Evolutionary conservation across 1,284 basidiomycete genomes (phyloP).

Genomic region (Moesziomyces sp.): DNA sequence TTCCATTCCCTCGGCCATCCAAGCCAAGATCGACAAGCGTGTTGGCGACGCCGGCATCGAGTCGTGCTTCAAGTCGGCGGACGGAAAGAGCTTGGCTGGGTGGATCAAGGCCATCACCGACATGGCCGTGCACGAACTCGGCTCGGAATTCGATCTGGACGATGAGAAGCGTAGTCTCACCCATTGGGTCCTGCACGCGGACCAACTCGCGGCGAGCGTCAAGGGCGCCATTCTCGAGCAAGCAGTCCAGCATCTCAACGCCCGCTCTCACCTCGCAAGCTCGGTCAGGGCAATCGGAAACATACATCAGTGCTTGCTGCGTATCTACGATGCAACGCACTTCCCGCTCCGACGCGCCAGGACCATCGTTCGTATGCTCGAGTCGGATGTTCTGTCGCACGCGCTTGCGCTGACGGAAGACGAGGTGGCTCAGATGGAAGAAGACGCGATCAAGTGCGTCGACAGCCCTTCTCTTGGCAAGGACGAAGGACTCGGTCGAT

Average conservation of each 20-base stretch:
- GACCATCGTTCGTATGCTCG: conserved; percentile 32
- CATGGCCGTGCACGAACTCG: conserved; percentile 43
- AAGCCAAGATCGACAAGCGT: conserved; percentile 6
- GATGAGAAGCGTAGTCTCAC: conserved; percentile 22
- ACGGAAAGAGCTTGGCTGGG: conserved; percentile 7
- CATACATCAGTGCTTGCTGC: conserved; percentile 20
- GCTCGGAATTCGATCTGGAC: conserved; percentile 19
- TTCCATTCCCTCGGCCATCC: conserved; percentile 2
- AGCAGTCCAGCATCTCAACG: conserved; percentile 25
- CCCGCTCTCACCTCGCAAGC: conserved; percentile 42
- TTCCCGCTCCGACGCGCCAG: conserved; percentile 51
- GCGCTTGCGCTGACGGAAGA: conserved; percentile 16
- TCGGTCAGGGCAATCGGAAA: conserved; percentile 30
- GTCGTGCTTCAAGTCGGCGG: conserved; percentile 20
- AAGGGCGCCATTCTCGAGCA: conserved; percentile 49
- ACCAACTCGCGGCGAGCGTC: conserved; percentile 1
- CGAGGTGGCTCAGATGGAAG: conserved; percentile 9
- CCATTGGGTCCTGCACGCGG: conserved; percentile 13
- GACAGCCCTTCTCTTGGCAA: conserved; percentile 4
- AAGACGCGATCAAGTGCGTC: conserved; percentile 28
- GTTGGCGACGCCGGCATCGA: conserved; percentile 14
- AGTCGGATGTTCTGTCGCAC: conserved; percentile 40
- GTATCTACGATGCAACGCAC: conserved; percentile 13
- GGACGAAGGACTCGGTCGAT: conserved; percentile 28
- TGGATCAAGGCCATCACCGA: conserved; percentile 37